Evolutionary conservation across 2,329 filamentous ascomycete genomes (phyloP).

Genomic region (Chrysoporthe cubensis): DNA sequence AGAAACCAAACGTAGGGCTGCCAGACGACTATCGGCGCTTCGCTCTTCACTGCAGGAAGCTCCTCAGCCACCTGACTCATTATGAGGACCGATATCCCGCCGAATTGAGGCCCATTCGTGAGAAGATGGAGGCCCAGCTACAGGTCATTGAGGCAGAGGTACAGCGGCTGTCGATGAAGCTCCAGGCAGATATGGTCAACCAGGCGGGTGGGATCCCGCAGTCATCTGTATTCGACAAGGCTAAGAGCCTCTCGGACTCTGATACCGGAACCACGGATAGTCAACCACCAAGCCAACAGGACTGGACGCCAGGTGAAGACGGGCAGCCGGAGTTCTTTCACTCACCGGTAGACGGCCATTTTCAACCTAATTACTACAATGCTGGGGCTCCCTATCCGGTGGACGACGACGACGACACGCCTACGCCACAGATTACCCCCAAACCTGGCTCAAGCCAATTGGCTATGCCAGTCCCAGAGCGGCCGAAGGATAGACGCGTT

Average conservation of each 20-base stretch:
- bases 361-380: slow-evolving; percentile 38
- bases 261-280: slow-evolving; percentile 48
- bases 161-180: slow-evolving; percentile 46
- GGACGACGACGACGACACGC: slow-evolving; percentile 38
- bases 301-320: slow-evolving; percentile 32
- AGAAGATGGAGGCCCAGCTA: slow-evolving; percentile 42
- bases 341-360: slow-evolving; percentile 37
- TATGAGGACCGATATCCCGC: slow-evolving; percentile 40
- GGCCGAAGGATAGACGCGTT: background rate
- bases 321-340: slow-evolving; percentile 36
- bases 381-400: slow-evolving; percentile 42
- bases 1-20: slow-evolving; percentile 46
- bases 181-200: slow-evolving; percentile 44
- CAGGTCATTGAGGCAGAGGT: slow-evolving; percentile 46
- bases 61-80: slow-evolving; percentile 48
- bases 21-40: slow-evolving; percentile 59
- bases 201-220: slow-evolving; percentile 39
- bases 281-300: slow-evolving; percentile 37
- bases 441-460: slow-evolving; percentile 9
- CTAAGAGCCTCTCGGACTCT: slow-evolving; percentile 52
- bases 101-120: slow-evolving; percentile 37
- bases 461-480: slow-evolving; percentile 32
- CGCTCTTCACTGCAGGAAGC: slow-evolving; percentile 53
- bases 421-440: slow-evolving; percentile 33
- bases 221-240: slow-evolving; percentile 55